Base-by-base conservation (phyloP, 768 basidiomycete genomes). In the Infundibulicybe gibba region DNA sequence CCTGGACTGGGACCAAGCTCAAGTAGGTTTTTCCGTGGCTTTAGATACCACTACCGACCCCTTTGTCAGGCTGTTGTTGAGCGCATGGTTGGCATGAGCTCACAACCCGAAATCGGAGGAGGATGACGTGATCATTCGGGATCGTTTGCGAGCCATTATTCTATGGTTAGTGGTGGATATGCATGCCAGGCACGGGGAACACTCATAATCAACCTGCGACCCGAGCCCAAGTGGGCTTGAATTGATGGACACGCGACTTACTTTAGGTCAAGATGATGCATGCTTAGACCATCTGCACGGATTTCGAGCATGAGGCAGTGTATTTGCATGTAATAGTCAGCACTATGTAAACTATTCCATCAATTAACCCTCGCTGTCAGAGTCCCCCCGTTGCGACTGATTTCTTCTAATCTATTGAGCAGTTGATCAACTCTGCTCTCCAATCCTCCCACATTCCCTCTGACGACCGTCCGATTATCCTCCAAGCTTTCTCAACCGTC, bases 401-500 rank as follows among this genome's bases (percentile, higher is more conserved):
- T 52, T 16, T 71, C 71, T 25, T 78, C 74, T 46, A 80, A 56
- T 43, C 75, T 60, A 33, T 60, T 62, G 15, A 73, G 59, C 41
- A 79, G 48, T 15, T 43, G 49, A 30, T 74, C 70, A 20, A 80
- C 68, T 37, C 79, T 59, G 21, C 58, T 63, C 49, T 91, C 87
- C 2, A 97, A 70, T 14, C 83, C 82, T 3, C 69, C 63, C 20
- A 93, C 83, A 57, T 97, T 94, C 5, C 76, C 77, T 55, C 80
- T 81, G 11, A 91, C 81, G 12, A 85, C 79, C 3, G 58, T 65
- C 45, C 81, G 75, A 59, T 95, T 95, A 48, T 81, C 83, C 43
- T 79, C 74, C 40, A 97, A 57, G 55, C 90, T 94, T 66, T 68
- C 64, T 95, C 88, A 5, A 98, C 79, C 15, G 77, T 76, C 14